A percentile compares a stretch with the other conserved stretches of the same genome.
These are phyloP conservation scores for Pulveroboletus sp. DNA, from an alignment of 768 basidiomycete genomes.

Conservation along the genomic window DNA sequence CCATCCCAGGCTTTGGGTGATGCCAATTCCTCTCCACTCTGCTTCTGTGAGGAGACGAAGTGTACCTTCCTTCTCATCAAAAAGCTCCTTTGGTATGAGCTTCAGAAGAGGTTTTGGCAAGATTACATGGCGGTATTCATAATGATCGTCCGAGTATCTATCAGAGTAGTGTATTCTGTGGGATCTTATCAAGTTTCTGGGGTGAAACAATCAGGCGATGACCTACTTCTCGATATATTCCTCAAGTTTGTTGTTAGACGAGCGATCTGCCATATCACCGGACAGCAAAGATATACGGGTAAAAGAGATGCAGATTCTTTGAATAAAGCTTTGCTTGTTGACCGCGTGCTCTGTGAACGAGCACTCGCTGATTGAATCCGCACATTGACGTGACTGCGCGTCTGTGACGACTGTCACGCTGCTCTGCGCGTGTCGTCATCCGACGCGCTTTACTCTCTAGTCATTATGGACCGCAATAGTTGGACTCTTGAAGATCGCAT, in stretches of 20 bases:
- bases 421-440: neutral
- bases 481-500: neutral
- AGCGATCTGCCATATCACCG: slow-evolving; percentile 27
- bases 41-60: slow-evolving; percentile 78
- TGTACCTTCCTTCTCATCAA: slow-evolving; percentile 71
- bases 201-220: slow-evolving; percentile 7
- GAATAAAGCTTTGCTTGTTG: neutral
- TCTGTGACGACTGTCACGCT: slow-evolving; percentile 24
- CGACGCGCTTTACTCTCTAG: slow-evolving; percentile 5
- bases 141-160: slow-evolving; percentile 87
- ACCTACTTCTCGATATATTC: slow-evolving; percentile 76
- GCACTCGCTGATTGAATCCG: slow-evolving; percentile 1
- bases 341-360: neutral
- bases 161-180: slow-evolving; percentile 85
- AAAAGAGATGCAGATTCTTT: neutral
- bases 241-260: slow-evolving; percentile 52
- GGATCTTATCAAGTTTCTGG: slow-evolving; percentile 14
- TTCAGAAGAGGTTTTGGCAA: slow-evolving; percentile 93
- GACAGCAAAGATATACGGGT: slow-evolving; percentile 9
- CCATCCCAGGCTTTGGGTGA: slow-evolving; percentile 95
- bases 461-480: slow-evolving; percentile 15
- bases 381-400: slow-evolving; percentile 24
- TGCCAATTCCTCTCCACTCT: slow-evolving; percentile 96
- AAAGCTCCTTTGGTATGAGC: slow-evolving; percentile 84
- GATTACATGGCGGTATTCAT: slow-evolving; percentile 96